Conservation (phyloP, 805 yeast genomes). For the Ogataea glucozyma region DNA sequence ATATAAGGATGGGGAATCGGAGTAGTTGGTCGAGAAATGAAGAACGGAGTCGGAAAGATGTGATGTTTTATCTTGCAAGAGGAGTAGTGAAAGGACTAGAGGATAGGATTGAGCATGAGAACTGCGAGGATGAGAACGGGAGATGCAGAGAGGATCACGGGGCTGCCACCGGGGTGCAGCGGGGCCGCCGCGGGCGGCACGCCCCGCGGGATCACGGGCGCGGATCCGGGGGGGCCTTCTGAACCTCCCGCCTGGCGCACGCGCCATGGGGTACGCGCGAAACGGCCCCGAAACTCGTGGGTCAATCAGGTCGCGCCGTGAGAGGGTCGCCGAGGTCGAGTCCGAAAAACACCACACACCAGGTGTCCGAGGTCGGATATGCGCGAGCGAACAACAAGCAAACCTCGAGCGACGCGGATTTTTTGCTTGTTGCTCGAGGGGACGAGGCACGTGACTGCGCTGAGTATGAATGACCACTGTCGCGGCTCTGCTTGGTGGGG, state of each 20-base stretch:
- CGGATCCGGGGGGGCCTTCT: background rate
- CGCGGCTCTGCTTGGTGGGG: too few relatives aligned
- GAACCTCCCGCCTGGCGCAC: background rate
- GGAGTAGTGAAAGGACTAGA: too few relatives aligned
- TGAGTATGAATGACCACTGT: too few relatives aligned
- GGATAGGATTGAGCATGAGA: too few relatives aligned
- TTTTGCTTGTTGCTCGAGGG: too few relatives aligned
- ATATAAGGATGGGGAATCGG: background rate
- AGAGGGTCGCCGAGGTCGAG: slow-evolving; percentile 8
- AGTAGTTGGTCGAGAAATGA: background rate
- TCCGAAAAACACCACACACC: slow-evolving; percentile 13
- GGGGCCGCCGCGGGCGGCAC: too few relatives aligned
- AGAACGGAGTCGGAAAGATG: background rate
- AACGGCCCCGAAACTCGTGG: slow-evolving; percentile 1
- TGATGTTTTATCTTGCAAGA: too few relatives aligned
- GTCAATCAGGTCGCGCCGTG: slow-evolving; percentile 9
- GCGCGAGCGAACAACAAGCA: background rate
- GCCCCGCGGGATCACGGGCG: background rate
- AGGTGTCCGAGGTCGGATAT: slow-evolving; percentile 9
- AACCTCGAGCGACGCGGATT: background rate
- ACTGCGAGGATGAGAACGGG: too few relatives aligned
- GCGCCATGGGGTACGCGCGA: too few relatives aligned
- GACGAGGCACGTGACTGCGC: too few relatives aligned
- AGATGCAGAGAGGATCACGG: too few relatives aligned
- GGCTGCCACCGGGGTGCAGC: too few relatives aligned